Percentiles rank a stretch among this genome's conserved stretches.
phyloP scores from a whole-genome alignment of 768 basidiomycete genomes.

The Amanita muscaria region DNA sequence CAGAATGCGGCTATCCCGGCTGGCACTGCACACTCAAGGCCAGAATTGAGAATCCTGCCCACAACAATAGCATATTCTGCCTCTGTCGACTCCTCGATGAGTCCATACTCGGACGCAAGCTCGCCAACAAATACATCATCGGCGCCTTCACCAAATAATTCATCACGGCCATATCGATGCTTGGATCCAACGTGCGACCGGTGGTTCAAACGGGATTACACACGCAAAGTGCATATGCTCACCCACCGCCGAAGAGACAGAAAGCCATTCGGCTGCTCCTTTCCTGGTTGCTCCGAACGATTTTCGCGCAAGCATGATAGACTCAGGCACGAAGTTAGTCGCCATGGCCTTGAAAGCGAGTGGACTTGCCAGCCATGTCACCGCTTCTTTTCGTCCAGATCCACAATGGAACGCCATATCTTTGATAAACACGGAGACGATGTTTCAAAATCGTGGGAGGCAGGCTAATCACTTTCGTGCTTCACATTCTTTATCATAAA shows the following conservation, averaged over 20 bases:
- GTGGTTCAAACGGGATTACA: slow-evolving; percentile 11
- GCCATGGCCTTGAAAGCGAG: slow-evolving; percentile 9
- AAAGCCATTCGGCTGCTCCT: slow-evolving; percentile 6
- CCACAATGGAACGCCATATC: slow-evolving; percentile 10
- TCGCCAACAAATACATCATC: neutral
- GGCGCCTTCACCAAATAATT: neutral
- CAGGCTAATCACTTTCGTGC: neutral
- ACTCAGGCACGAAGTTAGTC: slow-evolving; percentile 8
- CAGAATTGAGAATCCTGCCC: neutral
- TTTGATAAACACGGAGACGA: slow-evolving; percentile 9
- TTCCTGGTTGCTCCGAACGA: slow-evolving; percentile 8
- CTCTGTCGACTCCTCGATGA: neutral
- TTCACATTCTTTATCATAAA: neutral
- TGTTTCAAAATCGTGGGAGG: neutral
- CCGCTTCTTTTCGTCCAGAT: slow-evolving; percentile 7
- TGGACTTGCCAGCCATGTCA: slow-evolving; percentile 9
- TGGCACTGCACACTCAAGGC: neutral
- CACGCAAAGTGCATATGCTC: slow-evolving; percentile 10
- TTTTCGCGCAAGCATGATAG: slow-evolving; percentile 10
- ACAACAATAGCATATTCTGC: neutral
- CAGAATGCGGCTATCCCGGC: neutral
- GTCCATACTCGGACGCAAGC: neutral
- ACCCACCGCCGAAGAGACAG: slow-evolving; percentile 7
- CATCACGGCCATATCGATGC: slow-evolving; percentile 7
- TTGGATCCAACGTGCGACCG: slow-evolving; percentile 7